These are phyloP conservation scores for Vaccinium myrtillus DNA, from an alignment of 148 eudicot species.

Conservation along the genomic window DNA sequence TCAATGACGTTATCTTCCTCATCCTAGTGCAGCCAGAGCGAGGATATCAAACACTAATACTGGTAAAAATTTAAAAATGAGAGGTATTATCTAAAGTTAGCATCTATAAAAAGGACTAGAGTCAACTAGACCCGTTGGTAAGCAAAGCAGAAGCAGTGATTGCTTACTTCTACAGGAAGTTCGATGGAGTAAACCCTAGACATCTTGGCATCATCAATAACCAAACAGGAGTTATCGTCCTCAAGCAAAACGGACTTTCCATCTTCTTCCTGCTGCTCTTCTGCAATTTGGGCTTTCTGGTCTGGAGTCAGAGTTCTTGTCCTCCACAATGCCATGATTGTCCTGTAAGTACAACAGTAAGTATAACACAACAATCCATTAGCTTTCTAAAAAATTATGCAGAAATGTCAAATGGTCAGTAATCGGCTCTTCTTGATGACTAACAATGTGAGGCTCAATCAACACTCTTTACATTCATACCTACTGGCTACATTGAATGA, in stretches of 20 bases:
- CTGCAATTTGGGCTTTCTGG: slow-evolving; percentile 53
- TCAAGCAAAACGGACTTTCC: slow-evolving; percentile 35
- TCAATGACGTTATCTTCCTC: background rate
- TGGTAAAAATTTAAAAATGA: background rate
- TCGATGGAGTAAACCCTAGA: slow-evolving; percentile 48
- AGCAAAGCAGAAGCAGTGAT: slow-evolving; percentile 17
- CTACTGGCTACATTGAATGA: slow-evolving; percentile 74
- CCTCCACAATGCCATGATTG: slow-evolving; percentile 82
- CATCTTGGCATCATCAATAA: slow-evolving; percentile 57
- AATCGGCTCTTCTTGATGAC: background rate
- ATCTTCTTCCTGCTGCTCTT: slow-evolving; percentile 58
- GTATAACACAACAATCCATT: background rate
- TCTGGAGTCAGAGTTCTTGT: slow-evolving; percentile 59
- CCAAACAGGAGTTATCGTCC: slow-evolving; percentile 31
- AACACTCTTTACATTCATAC: slow-evolving; percentile 26
- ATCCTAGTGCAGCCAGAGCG: background rate
- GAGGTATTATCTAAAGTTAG: background rate
- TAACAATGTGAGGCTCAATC: background rate
- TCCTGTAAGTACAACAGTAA: slow-evolving; percentile 38
- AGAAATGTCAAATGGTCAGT: background rate
- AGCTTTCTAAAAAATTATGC: background rate
- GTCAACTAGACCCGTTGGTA: background rate
- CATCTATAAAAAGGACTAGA: background rate
- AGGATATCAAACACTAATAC: background rate
- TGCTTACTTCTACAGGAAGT: slow-evolving; percentile 70